Conservation (phyloP, 106 monocot genomes). For the Allium fistulosum region DNA sequence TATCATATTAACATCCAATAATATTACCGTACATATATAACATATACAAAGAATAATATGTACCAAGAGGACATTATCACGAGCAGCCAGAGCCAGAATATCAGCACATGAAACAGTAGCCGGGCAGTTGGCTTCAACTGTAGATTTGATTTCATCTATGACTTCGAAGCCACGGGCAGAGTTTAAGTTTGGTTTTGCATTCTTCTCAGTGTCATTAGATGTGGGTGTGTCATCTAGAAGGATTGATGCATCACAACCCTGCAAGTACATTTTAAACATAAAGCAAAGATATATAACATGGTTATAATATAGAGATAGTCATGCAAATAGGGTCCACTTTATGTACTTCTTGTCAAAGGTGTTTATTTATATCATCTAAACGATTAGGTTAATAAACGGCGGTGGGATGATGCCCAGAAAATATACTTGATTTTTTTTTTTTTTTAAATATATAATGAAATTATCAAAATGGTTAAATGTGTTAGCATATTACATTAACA, state of each 20-base stretch:
- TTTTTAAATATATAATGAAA: neutral
- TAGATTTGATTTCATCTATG: slow-evolving; percentile 31
- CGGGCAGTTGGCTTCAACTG: slow-evolving; percentile 15
- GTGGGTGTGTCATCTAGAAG: slow-evolving; percentile 26
- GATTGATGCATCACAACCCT: slow-evolving; percentile 37
- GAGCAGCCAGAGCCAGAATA: slow-evolving; percentile 37
- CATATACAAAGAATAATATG: too few species aligned
- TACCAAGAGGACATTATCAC: slow-evolving; percentile 23
- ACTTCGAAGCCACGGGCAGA: slow-evolving; percentile 40
- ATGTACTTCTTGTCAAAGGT: too few species aligned
- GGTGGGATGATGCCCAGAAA: too few species aligned
- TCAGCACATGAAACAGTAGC: slow-evolving; percentile 44
- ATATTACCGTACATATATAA: too few species aligned
- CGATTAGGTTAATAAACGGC: too few species aligned
- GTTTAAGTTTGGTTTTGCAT: slow-evolving; percentile 17
- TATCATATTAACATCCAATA: neutral
- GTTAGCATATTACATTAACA: slow-evolving; percentile 9
- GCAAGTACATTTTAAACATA: neutral
- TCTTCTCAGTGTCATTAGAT: slow-evolving; percentile 25
- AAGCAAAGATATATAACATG: too few species aligned
- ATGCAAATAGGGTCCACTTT: too few species aligned
- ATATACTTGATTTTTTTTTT: too few species aligned
- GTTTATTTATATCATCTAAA: too few species aligned
- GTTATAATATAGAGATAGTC: too few species aligned
- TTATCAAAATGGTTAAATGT: too few species aligned